These are phyloP conservation scores for Yamadazyma akitaensis DNA, from an alignment of 805 yeast genomes.

Conservation along the genomic window DNA sequence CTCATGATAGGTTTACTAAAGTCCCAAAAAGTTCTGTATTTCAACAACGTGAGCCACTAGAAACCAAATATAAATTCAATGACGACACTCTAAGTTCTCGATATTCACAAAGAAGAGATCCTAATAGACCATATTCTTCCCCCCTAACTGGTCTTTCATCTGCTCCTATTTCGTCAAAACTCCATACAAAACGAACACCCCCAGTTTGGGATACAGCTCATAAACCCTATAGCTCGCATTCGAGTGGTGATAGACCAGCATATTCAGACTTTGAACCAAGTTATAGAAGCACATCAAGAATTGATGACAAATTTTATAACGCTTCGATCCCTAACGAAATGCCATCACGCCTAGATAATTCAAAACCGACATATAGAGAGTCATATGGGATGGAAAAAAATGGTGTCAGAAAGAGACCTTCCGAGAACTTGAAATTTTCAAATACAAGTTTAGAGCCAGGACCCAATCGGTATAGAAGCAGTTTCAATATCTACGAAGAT, in stretches of 20 bases:
- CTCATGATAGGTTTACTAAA: slow-evolving; percentile 1
- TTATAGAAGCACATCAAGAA: neutral
- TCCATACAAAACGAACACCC: neutral
- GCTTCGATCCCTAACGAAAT: neutral
- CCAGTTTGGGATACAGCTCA: neutral
- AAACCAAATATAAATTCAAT: neutral
- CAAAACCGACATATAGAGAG: too few relatives aligned
- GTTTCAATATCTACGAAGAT: slow-evolving; percentile 2
- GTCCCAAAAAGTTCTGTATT: slow-evolving; percentile 1
- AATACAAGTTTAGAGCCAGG: neutral
- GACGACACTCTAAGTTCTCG: neutral
- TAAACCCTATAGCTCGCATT: neutral
- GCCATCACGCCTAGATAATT: neutral
- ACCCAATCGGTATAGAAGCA: neutral
- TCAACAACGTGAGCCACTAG: neutral
- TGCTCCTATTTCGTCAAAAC: neutral
- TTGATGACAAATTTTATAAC: neutral
- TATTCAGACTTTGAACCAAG: neutral
- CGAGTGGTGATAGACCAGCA: neutral
- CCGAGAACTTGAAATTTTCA: too few relatives aligned
- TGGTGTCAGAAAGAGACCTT: too few relatives aligned
- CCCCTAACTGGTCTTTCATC: neutral
- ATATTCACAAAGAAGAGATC: neutral
- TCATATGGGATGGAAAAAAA: neutral
- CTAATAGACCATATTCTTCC: neutral